A percentile compares a stretch with the other conserved stretches of the same genome.
These are phyloP conservation scores for Chloranthus sessilifolius DNA, from an alignment of 164 flowering plant genomes.

Conservation along the genomic window DNA sequence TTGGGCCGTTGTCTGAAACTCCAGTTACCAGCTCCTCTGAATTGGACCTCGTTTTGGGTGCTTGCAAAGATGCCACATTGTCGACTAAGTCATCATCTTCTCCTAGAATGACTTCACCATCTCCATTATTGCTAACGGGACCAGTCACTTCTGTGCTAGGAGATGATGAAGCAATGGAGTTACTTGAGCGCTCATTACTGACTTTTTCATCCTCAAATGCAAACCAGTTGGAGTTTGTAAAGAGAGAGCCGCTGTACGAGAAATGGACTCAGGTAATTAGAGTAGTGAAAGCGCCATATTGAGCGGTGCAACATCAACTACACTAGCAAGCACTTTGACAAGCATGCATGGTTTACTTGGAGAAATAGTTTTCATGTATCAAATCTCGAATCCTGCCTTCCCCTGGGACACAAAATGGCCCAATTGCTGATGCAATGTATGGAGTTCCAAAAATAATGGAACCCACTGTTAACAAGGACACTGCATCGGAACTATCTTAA, in stretches of 20 bases:
- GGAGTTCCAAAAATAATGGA: too few relatives aligned
- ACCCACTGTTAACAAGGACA: too few relatives aligned
- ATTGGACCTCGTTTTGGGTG: slow-evolving; percentile 12
- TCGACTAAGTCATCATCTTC: slow-evolving; percentile 53
- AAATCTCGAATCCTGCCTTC: too few relatives aligned
- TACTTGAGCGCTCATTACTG: slow-evolving; percentile 38
- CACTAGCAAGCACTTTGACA: too few relatives aligned
- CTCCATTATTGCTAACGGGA: slow-evolving; percentile 26
- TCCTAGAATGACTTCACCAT: slow-evolving; percentile 35
- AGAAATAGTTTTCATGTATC: too few relatives aligned
- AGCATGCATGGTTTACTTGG: too few relatives aligned
- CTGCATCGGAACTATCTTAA: too few relatives aligned
- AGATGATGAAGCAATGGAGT: slow-evolving; percentile 38
- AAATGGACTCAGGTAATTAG: not conserved
- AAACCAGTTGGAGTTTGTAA: slow-evolving; percentile 90
- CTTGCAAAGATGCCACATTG: slow-evolving; percentile 41
- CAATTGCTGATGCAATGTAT: too few relatives aligned
- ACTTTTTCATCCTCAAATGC: slow-evolving; percentile 68
- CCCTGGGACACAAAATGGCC: too few relatives aligned
- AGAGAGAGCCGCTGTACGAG: slow-evolving; percentile 57
- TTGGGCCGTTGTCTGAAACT: too few relatives aligned
- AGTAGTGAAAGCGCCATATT: too few relatives aligned
- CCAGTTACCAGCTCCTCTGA: not conserved
- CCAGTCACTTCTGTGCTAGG: slow-evolving; percentile 24
- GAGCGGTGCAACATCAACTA: too few relatives aligned